Conservation (phyloP, 805 yeast species). For the Candida railenensis region DNA sequence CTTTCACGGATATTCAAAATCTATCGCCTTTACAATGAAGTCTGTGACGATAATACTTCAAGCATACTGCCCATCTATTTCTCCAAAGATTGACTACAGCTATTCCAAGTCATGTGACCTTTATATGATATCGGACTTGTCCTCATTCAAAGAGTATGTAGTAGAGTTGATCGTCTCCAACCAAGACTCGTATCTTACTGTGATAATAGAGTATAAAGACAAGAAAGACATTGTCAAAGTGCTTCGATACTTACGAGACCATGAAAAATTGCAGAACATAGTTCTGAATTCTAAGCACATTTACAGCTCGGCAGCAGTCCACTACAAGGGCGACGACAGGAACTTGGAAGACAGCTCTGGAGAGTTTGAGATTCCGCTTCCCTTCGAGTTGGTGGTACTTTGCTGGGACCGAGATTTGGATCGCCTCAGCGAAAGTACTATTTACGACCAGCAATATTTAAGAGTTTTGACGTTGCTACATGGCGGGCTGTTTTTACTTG, state of each 20-base stretch:
- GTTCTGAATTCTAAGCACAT: background rate
- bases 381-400: background rate
- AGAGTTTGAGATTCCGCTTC: background rate
- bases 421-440: slow-evolving; percentile 17
- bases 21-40: background rate
- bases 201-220: background rate
- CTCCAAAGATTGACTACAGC: background rate
- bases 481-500: slow-evolving; percentile 20
- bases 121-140: background rate
- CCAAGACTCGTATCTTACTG: background rate
- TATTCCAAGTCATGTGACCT: background rate
- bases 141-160: slow-evolving; percentile 2
- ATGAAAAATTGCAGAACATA: background rate
- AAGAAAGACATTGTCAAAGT: background rate
- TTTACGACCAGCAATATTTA: slow-evolving; percentile 35
- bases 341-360: background rate
- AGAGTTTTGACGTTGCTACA: slow-evolving; percentile 32
- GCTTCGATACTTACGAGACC: background rate
- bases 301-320: background rate
- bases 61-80: background rate
- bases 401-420: slow-evolving; percentile 11
- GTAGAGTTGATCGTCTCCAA: background rate
- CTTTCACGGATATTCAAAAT: no score
- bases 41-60: background rate
- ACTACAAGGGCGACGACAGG: background rate